Evolutionary conservation across 2,329 filamentous ascomycete species (phyloP).

Genomic region (Pezicula rhizophila): DNA sequence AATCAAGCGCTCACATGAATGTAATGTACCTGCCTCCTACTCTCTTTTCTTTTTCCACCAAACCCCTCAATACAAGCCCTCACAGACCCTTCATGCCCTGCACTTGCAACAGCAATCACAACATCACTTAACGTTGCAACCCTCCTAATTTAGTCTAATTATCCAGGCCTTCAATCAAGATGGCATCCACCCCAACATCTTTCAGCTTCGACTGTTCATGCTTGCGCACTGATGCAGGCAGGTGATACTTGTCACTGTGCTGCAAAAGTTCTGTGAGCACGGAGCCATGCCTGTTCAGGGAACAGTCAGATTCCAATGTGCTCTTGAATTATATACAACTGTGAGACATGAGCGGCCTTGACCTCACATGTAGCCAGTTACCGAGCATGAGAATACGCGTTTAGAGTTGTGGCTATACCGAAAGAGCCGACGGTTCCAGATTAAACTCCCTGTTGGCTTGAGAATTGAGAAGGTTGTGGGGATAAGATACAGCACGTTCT

Average conservation of each 20-base stretch:
- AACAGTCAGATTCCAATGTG: too few species aligned
- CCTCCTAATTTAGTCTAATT: constrained; percentile 13
- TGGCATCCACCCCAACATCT: constrained; percentile 13
- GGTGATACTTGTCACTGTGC: constrained; percentile 1
- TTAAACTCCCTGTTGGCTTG: too few species aligned
- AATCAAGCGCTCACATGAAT: constrained; percentile 29
- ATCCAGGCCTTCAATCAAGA: constrained; percentile 19
- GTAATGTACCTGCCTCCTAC: constrained; percentile 30
- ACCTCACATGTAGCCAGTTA: too few species aligned
- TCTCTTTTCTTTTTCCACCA: constrained; percentile 29
- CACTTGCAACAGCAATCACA: constrained; percentile 37
- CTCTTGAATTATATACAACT: too few species aligned
- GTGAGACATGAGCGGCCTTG: too few species aligned
- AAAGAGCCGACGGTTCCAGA: too few species aligned
- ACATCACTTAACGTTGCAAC: constrained; percentile 24
- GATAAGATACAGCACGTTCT: too few species aligned
- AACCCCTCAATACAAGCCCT: constrained; percentile 38
- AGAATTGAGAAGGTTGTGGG: too few species aligned
- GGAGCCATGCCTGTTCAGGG: neutral
- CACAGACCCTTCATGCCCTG: constrained; percentile 32
- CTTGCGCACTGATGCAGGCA: constrained; percentile 19
- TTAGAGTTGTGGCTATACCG: too few species aligned
- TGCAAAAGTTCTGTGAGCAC: constrained; percentile 7
- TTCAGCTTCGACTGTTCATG: constrained; percentile 16
- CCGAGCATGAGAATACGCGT: too few species aligned